phyloP scores from a whole-genome alignment of 441 rosid species.

The Biscutella laevigata region DNA sequence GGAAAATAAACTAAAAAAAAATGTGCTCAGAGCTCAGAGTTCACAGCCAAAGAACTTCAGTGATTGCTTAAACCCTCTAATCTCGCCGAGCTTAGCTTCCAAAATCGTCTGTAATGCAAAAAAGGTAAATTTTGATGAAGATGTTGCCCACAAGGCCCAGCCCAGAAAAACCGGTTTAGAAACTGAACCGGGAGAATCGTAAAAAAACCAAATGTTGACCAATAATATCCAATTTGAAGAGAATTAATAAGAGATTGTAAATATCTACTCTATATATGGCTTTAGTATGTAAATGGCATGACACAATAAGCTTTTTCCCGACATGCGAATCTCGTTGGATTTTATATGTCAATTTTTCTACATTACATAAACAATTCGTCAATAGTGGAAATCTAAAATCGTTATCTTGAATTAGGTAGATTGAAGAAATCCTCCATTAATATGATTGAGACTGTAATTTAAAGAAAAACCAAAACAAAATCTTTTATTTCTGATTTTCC shows the following conservation, averaged over 20 bases:
- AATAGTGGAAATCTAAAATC: not conserved
- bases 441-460: not conserved
- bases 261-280: not conserved
- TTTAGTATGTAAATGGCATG: not conserved
- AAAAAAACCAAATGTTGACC: no score
- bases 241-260: not conserved
- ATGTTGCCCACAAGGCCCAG: conserved; percentile 8
- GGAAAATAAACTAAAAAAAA: not conserved
- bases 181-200: no score
- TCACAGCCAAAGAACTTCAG: no score
- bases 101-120: not conserved
- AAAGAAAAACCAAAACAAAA: not conserved
- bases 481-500: conserved; percentile 1
- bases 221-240: not conserved
- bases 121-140: not conserved
- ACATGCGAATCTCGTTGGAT: conserved; percentile 21
- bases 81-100: not conserved
- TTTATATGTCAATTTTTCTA: not conserved
- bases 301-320: not conserved
- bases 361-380: not conserved
- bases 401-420: conserved; percentile 15
- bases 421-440: conserved; percentile 3
- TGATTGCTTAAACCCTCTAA: not conserved
- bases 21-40: no score
- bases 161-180: not conserved